Evolutionary conservation across 306 rosid genomes (phyloP).

Genomic region (Senna tora): DNA sequence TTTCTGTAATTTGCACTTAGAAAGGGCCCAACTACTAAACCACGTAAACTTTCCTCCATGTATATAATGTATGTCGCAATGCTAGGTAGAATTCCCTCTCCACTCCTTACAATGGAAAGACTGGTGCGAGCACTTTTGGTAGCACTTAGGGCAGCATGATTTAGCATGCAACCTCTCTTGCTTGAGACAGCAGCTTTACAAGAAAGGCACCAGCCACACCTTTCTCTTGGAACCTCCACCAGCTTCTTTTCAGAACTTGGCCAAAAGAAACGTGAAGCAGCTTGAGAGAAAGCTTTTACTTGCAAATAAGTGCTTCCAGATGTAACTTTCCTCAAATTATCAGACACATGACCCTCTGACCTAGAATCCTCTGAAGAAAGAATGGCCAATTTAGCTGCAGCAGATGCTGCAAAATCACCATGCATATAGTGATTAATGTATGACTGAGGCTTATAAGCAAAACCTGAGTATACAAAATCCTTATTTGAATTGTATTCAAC

Average conservation of each 20-base stretch:
- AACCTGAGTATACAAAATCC: constrained; percentile 59
- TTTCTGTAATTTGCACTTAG: constrained; percentile 60
- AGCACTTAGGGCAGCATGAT: constrained; percentile 85
- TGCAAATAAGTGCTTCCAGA: constrained; percentile 66
- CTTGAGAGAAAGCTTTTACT: constrained; percentile 80
- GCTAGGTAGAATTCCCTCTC: constrained; percentile 80
- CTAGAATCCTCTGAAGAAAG: constrained; percentile 83
- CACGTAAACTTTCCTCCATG: constrained; percentile 76
- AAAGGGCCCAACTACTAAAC: constrained; percentile 86
- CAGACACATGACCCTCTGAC: constrained; percentile 61
- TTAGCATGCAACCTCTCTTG: constrained; percentile 98
- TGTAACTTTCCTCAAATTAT: constrained; percentile 59
- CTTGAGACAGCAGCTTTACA: constrained; percentile 79
- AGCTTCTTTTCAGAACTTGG: constrained; percentile 91
- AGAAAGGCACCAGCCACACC: constrained; percentile 99
- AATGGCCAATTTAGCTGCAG: constrained; percentile 73
- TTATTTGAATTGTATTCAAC: constrained; percentile 37
- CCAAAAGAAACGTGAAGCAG: constrained; percentile 95
- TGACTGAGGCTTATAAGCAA: constrained; percentile 64
- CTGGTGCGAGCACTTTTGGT: constrained; percentile 85
- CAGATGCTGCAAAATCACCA: constrained; percentile 97
- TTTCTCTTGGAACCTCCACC: constrained; percentile 96
- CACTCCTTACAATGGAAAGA: constrained; percentile 67
- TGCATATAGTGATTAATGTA: constrained; percentile 83
- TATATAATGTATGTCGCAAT: constrained; percentile 76